phyloP scores from a whole-genome alignment of 176 grass and related monocot genomes.

The Triticum urartu region DNA sequence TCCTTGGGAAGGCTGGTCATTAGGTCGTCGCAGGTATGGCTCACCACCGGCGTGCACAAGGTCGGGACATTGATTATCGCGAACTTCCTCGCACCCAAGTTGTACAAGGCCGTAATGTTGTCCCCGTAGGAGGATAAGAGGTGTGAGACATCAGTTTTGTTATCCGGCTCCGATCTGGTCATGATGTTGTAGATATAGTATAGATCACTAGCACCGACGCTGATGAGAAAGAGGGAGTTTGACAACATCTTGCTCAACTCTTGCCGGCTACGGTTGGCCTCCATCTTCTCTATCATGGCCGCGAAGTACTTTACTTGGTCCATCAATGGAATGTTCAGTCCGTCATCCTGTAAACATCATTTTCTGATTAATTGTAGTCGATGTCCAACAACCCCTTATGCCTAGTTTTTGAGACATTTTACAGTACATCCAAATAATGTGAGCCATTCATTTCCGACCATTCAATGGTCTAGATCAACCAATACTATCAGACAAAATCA shows the following conservation, averaged over 20 bases:
- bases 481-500: too few species aligned
- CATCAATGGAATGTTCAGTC: neutral
- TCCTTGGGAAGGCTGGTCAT: conserved; percentile 19
- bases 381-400: neutral
- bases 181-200: neutral
- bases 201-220: neutral
- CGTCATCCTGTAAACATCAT: neutral
- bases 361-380: neutral
- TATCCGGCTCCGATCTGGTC: neutral
- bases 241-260: neutral
- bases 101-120: neutral
- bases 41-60: conserved; percentile 5
- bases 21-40: neutral
- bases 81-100: conserved; percentile 34
- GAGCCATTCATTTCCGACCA: too few species aligned
- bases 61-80: conserved; percentile 14
- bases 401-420: too few species aligned
- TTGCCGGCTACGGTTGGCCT: neutral
- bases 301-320: neutral
- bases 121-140: neutral
- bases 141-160: neutral
- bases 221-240: conserved; percentile 18
- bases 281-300: neutral
- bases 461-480: too few species aligned
- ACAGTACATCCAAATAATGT: too few species aligned